Conservation (phyloP, 305 asterid species). For the Fraxinus greggii region DNA sequence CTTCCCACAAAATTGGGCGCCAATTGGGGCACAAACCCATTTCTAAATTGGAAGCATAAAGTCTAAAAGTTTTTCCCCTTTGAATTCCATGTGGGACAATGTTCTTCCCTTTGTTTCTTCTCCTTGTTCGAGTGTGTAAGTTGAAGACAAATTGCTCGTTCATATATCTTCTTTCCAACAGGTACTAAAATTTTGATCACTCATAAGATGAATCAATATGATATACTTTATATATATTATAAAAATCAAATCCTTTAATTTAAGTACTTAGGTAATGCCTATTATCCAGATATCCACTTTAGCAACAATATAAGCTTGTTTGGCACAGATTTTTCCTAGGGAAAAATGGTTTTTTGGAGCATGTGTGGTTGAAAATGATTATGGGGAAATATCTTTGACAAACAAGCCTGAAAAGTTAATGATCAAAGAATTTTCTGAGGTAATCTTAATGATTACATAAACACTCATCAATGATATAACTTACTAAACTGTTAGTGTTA, state of each 20-base stretch:
- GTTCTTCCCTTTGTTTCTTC: background rate
- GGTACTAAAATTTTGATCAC: background rate
- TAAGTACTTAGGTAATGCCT: background rate
- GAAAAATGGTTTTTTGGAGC: background rate
- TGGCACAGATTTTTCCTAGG: too few relatives aligned
- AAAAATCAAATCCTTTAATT: background rate
- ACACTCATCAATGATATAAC: background rate
- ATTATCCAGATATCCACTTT: background rate
- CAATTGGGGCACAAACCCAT: background rate
- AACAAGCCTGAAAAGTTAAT: background rate
- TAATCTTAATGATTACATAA: background rate
- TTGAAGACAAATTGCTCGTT: background rate
- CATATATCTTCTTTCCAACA: background rate
- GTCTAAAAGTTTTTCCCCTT: background rate
- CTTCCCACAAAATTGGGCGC: background rate
- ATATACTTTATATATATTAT: background rate
- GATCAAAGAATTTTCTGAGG: background rate
- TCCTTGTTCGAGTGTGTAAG: background rate
- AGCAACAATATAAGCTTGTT: background rate
- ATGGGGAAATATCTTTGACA: background rate
- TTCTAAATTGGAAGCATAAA: background rate
- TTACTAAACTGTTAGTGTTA: background rate
- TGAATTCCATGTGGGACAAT: background rate
- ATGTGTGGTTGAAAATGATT: background rate
- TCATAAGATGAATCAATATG: background rate